Percentiles rank a stretch among this genome's conserved stretches.
Conservation (phyloP, 2,329 filamentous ascomycete species). For the Aspergillus cejpii region DNA sequence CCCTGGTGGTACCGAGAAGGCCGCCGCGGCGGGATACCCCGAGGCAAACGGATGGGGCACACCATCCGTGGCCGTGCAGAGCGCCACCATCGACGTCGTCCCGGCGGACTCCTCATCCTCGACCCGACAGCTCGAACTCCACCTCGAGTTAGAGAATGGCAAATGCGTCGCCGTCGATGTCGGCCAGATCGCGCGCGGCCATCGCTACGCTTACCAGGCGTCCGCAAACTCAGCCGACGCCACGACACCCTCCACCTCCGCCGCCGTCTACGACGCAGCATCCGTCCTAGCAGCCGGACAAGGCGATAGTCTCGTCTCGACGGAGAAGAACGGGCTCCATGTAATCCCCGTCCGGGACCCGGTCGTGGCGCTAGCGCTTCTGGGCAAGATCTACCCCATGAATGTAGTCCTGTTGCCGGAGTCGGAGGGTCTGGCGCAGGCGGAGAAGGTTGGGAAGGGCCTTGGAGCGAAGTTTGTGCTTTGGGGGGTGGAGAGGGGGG, state of each 20-base stretch:
- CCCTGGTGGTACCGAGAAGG: slow-evolving; percentile 2
- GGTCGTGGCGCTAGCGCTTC: slow-evolving; percentile 14
- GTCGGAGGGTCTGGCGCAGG: slow-evolving; percentile 3
- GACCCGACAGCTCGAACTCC: slow-evolving; percentile 7
- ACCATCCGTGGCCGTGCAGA: background rate
- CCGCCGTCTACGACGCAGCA: slow-evolving; percentile 1
- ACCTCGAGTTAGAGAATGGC: slow-evolving; percentile 7
- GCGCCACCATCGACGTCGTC: background rate
- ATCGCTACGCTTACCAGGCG: slow-evolving; percentile 18
- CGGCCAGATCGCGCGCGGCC: slow-evolving; percentile 19
- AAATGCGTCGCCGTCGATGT: slow-evolving; percentile 13
- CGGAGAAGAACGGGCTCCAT: slow-evolving; percentile 15
- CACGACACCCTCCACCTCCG: background rate
- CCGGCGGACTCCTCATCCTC: background rate
- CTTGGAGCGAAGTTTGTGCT: slow-evolving; percentile 18
- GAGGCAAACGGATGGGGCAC: slow-evolving; percentile 1
- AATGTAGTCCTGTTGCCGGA: slow-evolving; percentile 16
- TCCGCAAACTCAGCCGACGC: background rate
- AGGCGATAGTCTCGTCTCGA: slow-evolving; percentile 4
- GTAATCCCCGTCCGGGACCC: slow-evolving; percentile 11
- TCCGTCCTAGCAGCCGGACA: slow-evolving; percentile 1
- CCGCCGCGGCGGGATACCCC: background rate
- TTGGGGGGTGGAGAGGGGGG: slow-evolving; percentile 14
- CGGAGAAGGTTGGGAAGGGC: slow-evolving; percentile 14
- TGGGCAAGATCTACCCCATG: slow-evolving; percentile 21